Base-by-base conservation (phyloP, 2,329 filamentous ascomycete genomes). In the Cercospora sp. region DNA sequence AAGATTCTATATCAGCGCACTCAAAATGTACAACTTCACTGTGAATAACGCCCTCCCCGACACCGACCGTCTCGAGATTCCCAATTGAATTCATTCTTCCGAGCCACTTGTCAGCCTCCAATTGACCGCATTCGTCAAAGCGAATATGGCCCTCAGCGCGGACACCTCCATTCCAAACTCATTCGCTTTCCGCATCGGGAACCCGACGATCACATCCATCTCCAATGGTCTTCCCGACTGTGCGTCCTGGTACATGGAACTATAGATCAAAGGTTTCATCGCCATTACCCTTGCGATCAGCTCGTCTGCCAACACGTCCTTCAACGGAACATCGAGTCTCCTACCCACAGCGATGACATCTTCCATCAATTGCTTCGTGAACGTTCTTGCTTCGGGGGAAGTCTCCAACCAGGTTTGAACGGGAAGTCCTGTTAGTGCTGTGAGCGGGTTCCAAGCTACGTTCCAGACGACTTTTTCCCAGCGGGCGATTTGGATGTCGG, bases 381-480 rank as follows among this genome's bases (percentile, higher is more conserved):
- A 77, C 0, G 76, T 73, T 66, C 76, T 75, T 1, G 82, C 80
- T 60, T 82, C 77, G 0, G 75, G 68, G 0, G 81, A 81, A 0
- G 81, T 82, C 1, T 73, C 72, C 3, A 84, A 73, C 80, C 81
- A 84, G 0, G 74, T 74, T 20, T 81, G 79, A 0, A 81, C 82
- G 57, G 82, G 79, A 0, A 81, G 74, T 60, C 78, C 73, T 0
- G 82, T 84, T 16, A 83, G 73, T 0, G 82, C 78, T 0, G 82
- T 84, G 18, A 88, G 79, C 0, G 86, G 84, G 71, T 89, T 89
- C 84, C 86, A 89, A 0, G 86, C 82, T 2, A 83, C 86, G 73
- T 90, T 90, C 78, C 86, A 82, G 0, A 89, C 79, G 0, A 89
- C 81, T 75, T 90, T 90, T 63, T 83, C 81, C 87, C 87, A 90